A percentile compares a stretch with the other conserved stretches of the same genome.
These are phyloP conservation scores for Neoconidiobolus thromboides DNA, from an alignment of 371 early-diverging fungal genomes.

Conservation along the genomic window DNA sequence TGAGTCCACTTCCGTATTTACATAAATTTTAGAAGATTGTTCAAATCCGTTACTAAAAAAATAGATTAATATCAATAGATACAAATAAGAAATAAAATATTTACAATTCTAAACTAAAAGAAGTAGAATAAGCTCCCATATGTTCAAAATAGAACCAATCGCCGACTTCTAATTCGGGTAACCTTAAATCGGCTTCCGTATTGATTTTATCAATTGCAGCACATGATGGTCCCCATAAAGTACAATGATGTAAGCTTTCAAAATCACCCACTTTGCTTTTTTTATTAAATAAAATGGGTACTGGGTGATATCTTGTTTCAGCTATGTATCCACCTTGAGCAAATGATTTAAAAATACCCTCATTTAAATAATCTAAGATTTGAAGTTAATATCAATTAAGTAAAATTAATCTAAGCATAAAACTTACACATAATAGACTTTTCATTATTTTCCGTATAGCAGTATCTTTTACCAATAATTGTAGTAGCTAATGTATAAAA, in stretches of 20 bases:
- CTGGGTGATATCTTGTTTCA: conserved; percentile 34
- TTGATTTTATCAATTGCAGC: conserved; percentile 91
- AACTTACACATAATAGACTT: no score
- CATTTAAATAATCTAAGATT: conserved; percentile 66
- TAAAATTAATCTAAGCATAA: no score
- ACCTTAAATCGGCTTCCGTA: conserved; percentile 19
- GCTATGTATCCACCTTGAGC: conserved; percentile 95
- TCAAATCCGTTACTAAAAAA: conserved; percentile 58
- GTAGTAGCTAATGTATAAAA: conserved; percentile 85
- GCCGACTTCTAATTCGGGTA: conserved; percentile 79
- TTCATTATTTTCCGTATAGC: no score
- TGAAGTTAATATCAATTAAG: no score
- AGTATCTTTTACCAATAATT: conserved; percentile 66
- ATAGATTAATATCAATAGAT: no score
- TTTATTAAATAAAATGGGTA: background rate
- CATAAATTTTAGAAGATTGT: conserved; percentile 64
- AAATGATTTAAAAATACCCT: conserved; percentile 94
- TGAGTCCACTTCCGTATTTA: conserved; percentile 33
- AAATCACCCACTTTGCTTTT: no score
- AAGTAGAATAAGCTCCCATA: conserved; percentile 94
- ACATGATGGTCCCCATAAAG: conserved; percentile 96
- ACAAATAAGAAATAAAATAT: no score
- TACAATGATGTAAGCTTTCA: conserved; percentile 8
- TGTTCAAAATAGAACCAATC: conserved; percentile 91
- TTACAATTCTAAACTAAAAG: conserved; percentile 57